These are phyloP conservation scores for Penicillium egyptiacum DNA, from an alignment of 495 filamentous ascomycete genomes.

Conservation along the genomic window DNA sequence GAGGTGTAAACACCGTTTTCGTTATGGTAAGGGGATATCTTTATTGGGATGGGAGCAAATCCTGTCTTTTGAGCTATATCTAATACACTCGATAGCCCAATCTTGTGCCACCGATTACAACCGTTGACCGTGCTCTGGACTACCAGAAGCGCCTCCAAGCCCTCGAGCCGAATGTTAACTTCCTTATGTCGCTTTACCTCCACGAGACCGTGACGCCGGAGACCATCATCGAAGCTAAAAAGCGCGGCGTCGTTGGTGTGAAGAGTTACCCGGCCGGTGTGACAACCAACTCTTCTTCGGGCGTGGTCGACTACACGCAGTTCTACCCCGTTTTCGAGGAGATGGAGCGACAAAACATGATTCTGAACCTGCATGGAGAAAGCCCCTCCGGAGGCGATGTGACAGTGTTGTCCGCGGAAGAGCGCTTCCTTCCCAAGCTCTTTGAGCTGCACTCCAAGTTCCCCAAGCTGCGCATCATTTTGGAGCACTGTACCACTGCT, in stretches of 20 bases:
- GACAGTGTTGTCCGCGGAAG: constrained; percentile 78
- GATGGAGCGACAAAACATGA: constrained; percentile 67
- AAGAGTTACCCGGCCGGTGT: constrained; percentile 65
- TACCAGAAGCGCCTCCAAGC: constrained; percentile 67
- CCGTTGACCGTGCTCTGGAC: constrained; percentile 68
- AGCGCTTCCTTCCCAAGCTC: constrained; percentile 76
- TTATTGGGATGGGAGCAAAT: constrained; percentile 9
- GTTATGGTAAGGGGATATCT: constrained; percentile 63
- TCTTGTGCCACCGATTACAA: constrained; percentile 72
- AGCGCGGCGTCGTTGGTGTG: constrained; percentile 47
- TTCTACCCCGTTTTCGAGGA: constrained; percentile 79
- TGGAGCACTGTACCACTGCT: constrained; percentile 77
- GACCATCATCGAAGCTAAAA: constrained; percentile 70
- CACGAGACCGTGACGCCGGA: constrained; percentile 75
- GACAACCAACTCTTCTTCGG: constrained; percentile 83
- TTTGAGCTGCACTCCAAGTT: constrained; percentile 68
- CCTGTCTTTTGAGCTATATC: constrained; percentile 10
- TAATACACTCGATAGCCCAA: constrained; percentile 52
- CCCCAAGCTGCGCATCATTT: constrained; percentile 76
- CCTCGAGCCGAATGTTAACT: constrained; percentile 71
- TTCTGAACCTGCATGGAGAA: constrained; percentile 66
- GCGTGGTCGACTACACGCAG: constrained; percentile 68
- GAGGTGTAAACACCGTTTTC: constrained; percentile 75
- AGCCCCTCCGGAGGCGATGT: constrained; percentile 51
- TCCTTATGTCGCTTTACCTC: constrained; percentile 88